phyloP scores from a whole-genome alignment of 495 filamentous ascomycete species.

The Tuber calosporum region DNA sequence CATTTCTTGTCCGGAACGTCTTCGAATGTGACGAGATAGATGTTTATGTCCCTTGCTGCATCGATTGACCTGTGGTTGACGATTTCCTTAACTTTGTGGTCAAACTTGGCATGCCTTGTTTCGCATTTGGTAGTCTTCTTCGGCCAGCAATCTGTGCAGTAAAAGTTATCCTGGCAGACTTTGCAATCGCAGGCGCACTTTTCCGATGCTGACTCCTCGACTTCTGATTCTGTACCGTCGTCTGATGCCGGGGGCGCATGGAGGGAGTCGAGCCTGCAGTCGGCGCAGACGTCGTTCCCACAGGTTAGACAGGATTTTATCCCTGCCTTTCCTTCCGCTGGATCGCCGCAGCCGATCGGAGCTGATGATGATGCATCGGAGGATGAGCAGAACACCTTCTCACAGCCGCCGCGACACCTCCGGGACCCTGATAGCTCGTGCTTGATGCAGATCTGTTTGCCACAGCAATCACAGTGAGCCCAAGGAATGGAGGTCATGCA shows the following conservation, averaged over 20 bases:
- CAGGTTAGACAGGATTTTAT: constrained; percentile 39
- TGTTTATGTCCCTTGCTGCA: constrained; percentile 11
- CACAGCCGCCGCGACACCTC: constrained; percentile 38
- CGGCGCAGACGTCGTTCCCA: constrained; percentile 35
- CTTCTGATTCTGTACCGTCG: constrained; percentile 32
- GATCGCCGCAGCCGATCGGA: constrained; percentile 33
- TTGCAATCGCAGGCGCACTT: constrained; percentile 39
- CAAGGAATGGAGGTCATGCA: constrained; percentile 34
- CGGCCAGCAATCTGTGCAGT: constrained; percentile 39
- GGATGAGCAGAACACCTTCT: constrained; percentile 38
- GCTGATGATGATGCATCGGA: constrained; percentile 32
- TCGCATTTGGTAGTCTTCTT: constrained; percentile 37
- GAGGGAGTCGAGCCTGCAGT: constrained; percentile 27
- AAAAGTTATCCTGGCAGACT: constrained; percentile 39
- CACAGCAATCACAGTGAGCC: constrained; percentile 36
- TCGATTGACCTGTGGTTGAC: constrained; percentile 31
- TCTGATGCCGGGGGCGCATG: constrained; percentile 14
- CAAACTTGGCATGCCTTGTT: constrained; percentile 19
- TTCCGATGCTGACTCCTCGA: constrained; percentile 18
- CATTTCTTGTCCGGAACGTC: constrained; percentile 31
- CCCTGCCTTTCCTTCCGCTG: constrained; percentile 34
- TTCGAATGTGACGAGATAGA: constrained; percentile 35
- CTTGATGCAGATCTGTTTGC: constrained; percentile 38
- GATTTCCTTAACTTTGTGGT: constrained; percentile 22
- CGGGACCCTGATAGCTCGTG: constrained; percentile 39